Base-by-base conservation (phyloP, 75 land plant genomes). In the Cryptomeria japonica region DNA sequence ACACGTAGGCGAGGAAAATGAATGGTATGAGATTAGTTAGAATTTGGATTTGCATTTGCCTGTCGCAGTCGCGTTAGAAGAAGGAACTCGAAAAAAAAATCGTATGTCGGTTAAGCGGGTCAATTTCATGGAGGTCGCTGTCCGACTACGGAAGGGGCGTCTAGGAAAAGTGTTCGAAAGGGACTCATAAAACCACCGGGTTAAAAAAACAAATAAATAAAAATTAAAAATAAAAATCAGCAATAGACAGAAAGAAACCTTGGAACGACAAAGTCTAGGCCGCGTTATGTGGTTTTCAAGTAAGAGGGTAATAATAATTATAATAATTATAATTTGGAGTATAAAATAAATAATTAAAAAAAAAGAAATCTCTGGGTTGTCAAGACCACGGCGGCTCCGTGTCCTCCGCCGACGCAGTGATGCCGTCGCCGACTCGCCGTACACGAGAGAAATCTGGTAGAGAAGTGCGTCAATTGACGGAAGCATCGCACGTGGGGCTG, bases 351-450 rank as follows among this genome's bases (percentile, higher is more conserved):
- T n/a, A n/a, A n/a, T n/a, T n/a, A n/a, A n/a, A n/a, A 44, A 44
- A 44, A 44, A 51, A 0, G 2, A 51, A 16, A 51, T 12, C 13
- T 51, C 64, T 22, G 1, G 64, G 64, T 22, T 58, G 64, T 22
- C 64, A 58, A 58, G 25, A 18, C 64, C 22, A 22, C 80, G 80
- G 80, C 80, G 80, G 44, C 80, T 78, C 80, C 80, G 41, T 39
- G 80, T 78, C 80, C 80, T 78, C 80, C 80, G 80, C 80, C 80
- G 80, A 78, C 80, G 80, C 80, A 34, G 80, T 16, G 41, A 5
- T 36, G 80, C 80, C 80, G 80, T 78, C 80, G 25, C 51, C 51
- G 51, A 49, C 51, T 49, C 51, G 51, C 28, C 42, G 80, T 78
- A 39, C 80, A 78, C 80, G 80, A 39, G 44, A 78, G 11, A 18